Evolutionary conservation across 2,329 filamentous ascomycete species (phyloP), one percentile per base, ranked within the genome.

Genomic region (Pestalotiopsis sp.): DNA sequence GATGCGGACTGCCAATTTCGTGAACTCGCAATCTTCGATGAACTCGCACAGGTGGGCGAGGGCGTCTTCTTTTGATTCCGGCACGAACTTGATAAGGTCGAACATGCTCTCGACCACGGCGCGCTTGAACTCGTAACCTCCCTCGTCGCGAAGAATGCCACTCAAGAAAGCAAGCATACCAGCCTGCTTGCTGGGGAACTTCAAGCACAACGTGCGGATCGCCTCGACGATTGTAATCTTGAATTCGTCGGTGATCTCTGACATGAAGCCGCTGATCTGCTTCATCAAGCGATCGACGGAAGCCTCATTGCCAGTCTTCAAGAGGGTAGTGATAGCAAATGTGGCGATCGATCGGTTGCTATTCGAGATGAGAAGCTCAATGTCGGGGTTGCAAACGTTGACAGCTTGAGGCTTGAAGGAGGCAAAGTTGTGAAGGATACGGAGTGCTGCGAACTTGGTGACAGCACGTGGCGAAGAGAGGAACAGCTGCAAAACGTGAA

Each of bases 141-240:
- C 96, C 82, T 99, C 96, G 75, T 99, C 96, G 36, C 96, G 91
- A 66, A 99, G 86, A 69, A 98, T 97, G n/a, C 95, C 93, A 77
- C 95, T 97, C 62, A 99, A 88, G 89, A 99, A 99, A 64, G 93
- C 90, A 66, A 99, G 90, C 95, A 99, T 98, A 71, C 94, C 95
- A 61, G 95, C 95, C 83, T 99, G 96, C 84, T 99, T 99, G 84
- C 90, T 95, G 41, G 96, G 96, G 84, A 99, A 99, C 83, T 99
- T 99, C 75, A 99, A 86, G 80, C 95, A 98, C 56, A 99, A 85
- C 3, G 96, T 98, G 70, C 96, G 92, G 77, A 99, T 98, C 57
- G 96, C 96, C 81, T 99, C 96, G 58, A 99, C 95, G 76, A 99
- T 97, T n/a, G 96, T 99, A 74, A 99, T 97, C 87, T 98, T 99